Conservation (phyloP, 2,329 filamentous ascomycete species). For the Cladosporium sp. region DNA sequence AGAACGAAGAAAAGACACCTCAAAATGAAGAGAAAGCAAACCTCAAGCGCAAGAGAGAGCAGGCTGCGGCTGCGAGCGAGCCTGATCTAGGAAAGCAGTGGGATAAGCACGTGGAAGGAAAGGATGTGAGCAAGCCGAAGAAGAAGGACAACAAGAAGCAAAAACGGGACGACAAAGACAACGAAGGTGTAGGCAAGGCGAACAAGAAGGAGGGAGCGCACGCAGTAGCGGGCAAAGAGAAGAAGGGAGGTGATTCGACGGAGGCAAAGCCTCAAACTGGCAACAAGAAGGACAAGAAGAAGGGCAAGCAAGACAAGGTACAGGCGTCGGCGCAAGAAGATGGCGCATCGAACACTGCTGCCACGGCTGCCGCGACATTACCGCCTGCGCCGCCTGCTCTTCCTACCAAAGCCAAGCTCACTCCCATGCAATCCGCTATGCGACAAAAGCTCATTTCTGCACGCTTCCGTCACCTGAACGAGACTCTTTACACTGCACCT, state of each 20-base stretch:
- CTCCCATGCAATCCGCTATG: slow-evolving; percentile 91
- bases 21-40: slow-evolving; percentile 8
- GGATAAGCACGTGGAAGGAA: slow-evolving; percentile 73
- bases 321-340: slow-evolving; percentile 1
- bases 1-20: slow-evolving; percentile 42
- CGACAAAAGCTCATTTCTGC: slow-evolving; percentile 90
- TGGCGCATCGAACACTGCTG: background rate
- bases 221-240: slow-evolving; percentile 16
- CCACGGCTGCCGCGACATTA: slow-evolving; percentile 1
- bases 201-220: slow-evolving; percentile 1
- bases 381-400: slow-evolving; percentile 28
- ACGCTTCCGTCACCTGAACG: slow-evolving; percentile 94
- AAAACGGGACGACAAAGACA: slow-evolving; percentile 21
- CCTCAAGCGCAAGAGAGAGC: slow-evolving; percentile 26
- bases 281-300: slow-evolving; percentile 11
- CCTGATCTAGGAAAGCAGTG: slow-evolving; percentile 75
- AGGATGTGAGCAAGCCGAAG: slow-evolving; percentile 35
- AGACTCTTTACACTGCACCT: slow-evolving; percentile 90
- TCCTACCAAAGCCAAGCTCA: slow-evolving; percentile 60
- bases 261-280: slow-evolving; percentile 13
- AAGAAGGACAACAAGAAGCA: slow-evolving; percentile 30
- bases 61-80: slow-evolving; percentile 50
- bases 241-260: slow-evolving; percentile 20
- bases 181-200: slow-evolving; percentile 21
- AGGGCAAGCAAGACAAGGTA: slow-evolving; percentile 15